Percentiles rank a stretch among this genome's conserved stretches.
Evolutionary conservation across 1,284 basidiomycete genomes (phyloP).

Genomic region (Pseudozyma tsukubaensis): DNA sequence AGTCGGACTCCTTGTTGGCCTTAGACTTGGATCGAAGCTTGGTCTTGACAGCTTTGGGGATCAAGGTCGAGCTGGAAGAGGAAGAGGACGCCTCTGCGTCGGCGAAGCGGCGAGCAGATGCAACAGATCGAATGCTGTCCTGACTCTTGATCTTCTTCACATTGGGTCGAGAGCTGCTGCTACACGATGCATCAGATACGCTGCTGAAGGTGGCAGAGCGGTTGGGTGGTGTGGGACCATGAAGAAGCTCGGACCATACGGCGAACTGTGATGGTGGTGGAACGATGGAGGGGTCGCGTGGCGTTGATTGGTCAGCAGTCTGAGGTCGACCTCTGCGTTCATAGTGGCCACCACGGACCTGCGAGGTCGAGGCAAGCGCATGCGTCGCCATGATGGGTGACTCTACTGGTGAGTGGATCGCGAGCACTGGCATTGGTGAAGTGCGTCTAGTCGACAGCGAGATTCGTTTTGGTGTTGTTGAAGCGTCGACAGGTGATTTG

Average conservation of each 20-base stretch:
- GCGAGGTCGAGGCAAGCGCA: constrained; percentile 13
- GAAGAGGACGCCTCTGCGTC: constrained; percentile 12
- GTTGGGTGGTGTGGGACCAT: constrained; percentile 17
- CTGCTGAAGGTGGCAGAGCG: constrained; percentile 46
- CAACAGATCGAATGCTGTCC: constrained; percentile 29
- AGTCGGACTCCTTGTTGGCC: constrained; percentile 44
- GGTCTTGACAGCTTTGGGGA: constrained; percentile 25
- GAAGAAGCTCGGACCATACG: constrained; percentile 33
- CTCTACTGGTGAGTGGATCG: constrained; percentile 5
- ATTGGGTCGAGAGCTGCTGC: constrained; percentile 16
- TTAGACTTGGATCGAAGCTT: constrained; percentile 48
- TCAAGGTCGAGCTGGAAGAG: constrained; percentile 11
- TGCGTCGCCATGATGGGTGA: constrained; percentile 11
- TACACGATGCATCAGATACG: constrained; percentile 31
- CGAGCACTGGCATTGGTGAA: constrained; percentile 21
- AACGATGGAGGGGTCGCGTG: background rate
- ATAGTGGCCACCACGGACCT: constrained; percentile 22
- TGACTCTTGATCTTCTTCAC: constrained; percentile 39
- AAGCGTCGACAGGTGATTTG: background rate
- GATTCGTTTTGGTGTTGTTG: constrained; percentile 3
- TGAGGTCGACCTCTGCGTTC: constrained; percentile 5
- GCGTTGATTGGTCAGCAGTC: constrained; percentile 1
- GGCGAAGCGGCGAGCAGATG: constrained; percentile 8
- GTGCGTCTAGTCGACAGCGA: background rate
- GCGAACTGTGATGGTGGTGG: constrained; percentile 36